Conservation (phyloP, 2,329 filamentous ascomycete species). For the Onygenales sp. region DNA sequence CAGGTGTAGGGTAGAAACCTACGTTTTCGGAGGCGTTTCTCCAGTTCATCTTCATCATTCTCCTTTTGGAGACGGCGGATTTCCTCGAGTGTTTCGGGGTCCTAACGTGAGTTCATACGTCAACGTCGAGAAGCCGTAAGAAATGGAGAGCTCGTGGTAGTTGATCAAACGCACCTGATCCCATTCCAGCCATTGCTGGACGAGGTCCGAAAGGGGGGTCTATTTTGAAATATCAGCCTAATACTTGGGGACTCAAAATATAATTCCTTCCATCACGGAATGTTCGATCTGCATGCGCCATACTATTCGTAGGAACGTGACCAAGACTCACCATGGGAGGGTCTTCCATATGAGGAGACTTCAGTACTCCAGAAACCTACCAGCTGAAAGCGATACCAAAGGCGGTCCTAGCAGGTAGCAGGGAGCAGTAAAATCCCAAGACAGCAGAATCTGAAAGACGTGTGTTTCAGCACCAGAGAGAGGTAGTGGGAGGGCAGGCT, state of each 20-base stretch:
- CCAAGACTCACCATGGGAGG: no score
- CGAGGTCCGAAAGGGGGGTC: slow-evolving; percentile 31
- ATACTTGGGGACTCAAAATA: not conserved
- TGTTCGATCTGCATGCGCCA: not conserved
- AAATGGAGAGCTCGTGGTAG: not conserved
- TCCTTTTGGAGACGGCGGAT: slow-evolving; percentile 43
- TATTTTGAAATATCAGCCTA: slow-evolving; percentile 9
- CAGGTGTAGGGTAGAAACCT: slow-evolving; percentile 8
- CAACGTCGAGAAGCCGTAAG: not conserved
- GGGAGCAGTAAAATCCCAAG: no score
- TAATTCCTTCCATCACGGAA: not conserved
- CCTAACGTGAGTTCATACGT: slow-evolving; percentile 18
- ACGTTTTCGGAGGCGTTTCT: slow-evolving; percentile 44
- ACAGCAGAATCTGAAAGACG: no score
- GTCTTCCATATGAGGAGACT: no score
- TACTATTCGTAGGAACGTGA: no score
- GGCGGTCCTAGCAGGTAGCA: no score
- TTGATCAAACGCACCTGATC: slow-evolving; percentile 34
- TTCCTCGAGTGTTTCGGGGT: slow-evolving; percentile 44
- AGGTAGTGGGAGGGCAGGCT: no score
- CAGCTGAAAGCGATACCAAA: no score
- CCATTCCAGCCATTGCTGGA: slow-evolving; percentile 49
- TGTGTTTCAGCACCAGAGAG: no score
- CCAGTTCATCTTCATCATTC: slow-evolving; percentile 39
- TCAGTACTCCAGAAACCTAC: no score